Base-by-base conservation (phyloP, 1,139 yeast genomes). In the Lodderomyces metapsilosis region DNA sequence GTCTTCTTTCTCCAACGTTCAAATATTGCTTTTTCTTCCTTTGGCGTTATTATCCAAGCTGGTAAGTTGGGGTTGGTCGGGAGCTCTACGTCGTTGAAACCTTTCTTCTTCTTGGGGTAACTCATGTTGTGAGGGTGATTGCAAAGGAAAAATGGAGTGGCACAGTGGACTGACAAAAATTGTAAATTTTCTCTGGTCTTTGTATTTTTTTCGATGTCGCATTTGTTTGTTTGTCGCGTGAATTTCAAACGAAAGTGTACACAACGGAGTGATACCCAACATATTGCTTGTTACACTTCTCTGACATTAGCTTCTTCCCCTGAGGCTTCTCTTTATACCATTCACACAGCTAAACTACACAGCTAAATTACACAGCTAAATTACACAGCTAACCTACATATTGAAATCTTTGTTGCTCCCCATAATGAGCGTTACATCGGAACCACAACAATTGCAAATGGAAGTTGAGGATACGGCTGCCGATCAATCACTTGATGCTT, bases 1-100 rank as follows among this genome's bases (percentile, higher is more conserved):
- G 96, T 80, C 58, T 76, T 76, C 47, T 74, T 80, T 62, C 88
- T 85, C 81, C 94, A 82, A 53, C 88, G 76, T 52, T 80, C 82
- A 51, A 88, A 80, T 27, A 88, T 82, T 51, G 83, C 79, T 62
- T 84, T 84, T 58, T 89, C 97, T 58, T 89, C 97, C 51, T 77
- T 76, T 3, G 96, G 96, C 0, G 94, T 80, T 33, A 89, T 70
- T 52, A 88, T 78, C 97, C 97, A 89, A 11, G 80, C 70, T 1
- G 96, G 96, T 34, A 86, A 62, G 50, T 64, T 66, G 22, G 76
- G 76, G 52, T 72, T 69, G 9, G 72, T 61, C 35, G 71, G 75
- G 37, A 72, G 61, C 30, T 68, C 72, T 6, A 68, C 62, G 36
- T 66, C 73, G 30, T 66, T 71, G 48, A 57, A 68, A 15, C 69